Percentiles rank a stretch among this genome's conserved stretches.
These are phyloP conservation scores for Paecilomyces variotii DNA, from an alignment of 2,329 filamentous ascomycete genomes.

Conservation along the genomic window DNA sequence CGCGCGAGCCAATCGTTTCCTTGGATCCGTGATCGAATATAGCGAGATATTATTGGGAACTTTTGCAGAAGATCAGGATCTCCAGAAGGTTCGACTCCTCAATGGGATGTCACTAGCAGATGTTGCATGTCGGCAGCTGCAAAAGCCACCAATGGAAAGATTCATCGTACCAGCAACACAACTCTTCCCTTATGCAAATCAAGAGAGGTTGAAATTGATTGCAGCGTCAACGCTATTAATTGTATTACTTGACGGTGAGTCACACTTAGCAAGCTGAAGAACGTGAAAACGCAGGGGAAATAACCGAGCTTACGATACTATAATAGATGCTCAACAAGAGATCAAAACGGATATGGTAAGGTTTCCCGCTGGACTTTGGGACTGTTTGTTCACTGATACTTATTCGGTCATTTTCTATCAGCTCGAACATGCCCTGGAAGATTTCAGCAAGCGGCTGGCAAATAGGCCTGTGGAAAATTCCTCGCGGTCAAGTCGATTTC, in stretches of 20 bases:
- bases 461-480: background rate
- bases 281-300: too few relatives aligned
- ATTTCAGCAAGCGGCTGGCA: background rate
- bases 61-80: background rate
- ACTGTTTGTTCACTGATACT: too few relatives aligned
- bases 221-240: background rate
- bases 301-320: too few relatives aligned
- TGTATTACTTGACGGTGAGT: background rate
- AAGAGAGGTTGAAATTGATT: background rate
- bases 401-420: too few relatives aligned
- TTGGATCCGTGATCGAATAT: background rate
- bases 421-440: background rate
- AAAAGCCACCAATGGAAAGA: background rate
- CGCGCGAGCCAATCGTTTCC: background rate
- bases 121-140: background rate
- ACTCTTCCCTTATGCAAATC: background rate
- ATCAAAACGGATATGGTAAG: background rate
- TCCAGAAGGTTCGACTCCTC: background rate
- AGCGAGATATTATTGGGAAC: background rate
- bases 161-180: background rate
- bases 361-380: too few relatives aligned
- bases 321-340: background rate
- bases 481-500: background rate
- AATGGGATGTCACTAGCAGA: background rate
- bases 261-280: background rate